Conservation (phyloP, 768 basidiomycete genomes). For the Russula abietina region DNA sequence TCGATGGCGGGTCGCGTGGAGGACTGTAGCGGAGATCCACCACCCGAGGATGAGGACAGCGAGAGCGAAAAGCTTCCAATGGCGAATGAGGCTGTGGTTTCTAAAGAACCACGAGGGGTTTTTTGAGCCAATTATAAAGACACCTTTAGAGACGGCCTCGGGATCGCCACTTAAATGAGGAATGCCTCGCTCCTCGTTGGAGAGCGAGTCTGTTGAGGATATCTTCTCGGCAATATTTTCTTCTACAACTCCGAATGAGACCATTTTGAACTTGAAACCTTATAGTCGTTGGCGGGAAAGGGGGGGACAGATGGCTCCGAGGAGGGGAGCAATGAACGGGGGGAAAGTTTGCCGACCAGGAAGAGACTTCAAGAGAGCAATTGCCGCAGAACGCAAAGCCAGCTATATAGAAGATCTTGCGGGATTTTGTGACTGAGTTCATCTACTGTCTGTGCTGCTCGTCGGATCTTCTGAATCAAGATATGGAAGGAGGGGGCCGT, state of each 20-base stretch:
- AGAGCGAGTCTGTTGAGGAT: slow-evolving; percentile 23
- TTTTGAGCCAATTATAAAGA: slow-evolving; percentile 1
- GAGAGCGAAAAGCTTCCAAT: no score
- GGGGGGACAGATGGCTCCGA: neutral
- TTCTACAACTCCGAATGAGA: neutral
- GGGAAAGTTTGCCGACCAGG: neutral
- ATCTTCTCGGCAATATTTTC: neutral
- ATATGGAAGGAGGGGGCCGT: no score
- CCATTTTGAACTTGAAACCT: neutral
- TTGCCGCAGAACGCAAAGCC: neutral
- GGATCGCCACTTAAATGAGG: slow-evolving; percentile 13
- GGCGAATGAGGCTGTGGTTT: slow-evolving; percentile 25
- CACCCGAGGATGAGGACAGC: slow-evolving; percentile 66
- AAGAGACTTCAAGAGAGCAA: no score
- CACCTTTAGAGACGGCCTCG: slow-evolving; percentile 10
- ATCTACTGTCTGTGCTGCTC: no score
- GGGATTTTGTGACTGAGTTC: no score
- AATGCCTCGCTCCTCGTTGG: no score
- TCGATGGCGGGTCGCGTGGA: slow-evolving; percentile 64
- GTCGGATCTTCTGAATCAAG: no score
- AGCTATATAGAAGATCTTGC: neutral
- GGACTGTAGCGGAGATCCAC: slow-evolving; percentile 76
- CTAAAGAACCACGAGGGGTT: slow-evolving; percentile 22
- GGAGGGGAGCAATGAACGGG: neutral
- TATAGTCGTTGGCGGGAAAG: slow-evolving; percentile 14